A percentile compares a stretch with the other conserved stretches of the same genome.
phyloP scores from a whole-genome alignment of 2,329 filamentous ascomycete genomes.

The Hypomyces perniciosus region DNA sequence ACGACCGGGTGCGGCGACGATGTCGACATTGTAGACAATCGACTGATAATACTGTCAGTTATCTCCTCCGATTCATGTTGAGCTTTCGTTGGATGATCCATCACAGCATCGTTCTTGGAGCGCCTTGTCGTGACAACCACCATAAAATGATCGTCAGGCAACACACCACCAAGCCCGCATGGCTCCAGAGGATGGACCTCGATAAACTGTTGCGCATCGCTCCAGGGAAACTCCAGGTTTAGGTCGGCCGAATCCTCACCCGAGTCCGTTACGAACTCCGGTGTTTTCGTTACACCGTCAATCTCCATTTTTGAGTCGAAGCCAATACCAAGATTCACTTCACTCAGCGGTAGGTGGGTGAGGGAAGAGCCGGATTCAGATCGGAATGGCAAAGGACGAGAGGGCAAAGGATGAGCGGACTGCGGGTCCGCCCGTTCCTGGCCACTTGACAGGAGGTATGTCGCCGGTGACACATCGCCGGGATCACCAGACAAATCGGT shows the following conservation, averaged over 20 bases:
- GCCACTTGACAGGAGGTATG: constrained; percentile 43
- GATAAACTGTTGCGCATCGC: constrained; percentile 34
- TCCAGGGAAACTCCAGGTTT: constrained; percentile 43
- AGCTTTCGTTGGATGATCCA: background rate
- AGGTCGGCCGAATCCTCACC: constrained; percentile 33
- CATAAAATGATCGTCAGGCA: constrained; percentile 59
- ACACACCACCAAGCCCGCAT: constrained; percentile 53
- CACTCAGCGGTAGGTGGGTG: constrained; percentile 44
- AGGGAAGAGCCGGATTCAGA: constrained; percentile 47
- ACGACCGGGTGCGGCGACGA: constrained; percentile 26
- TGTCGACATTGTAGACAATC: constrained; percentile 37
- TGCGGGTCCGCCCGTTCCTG: constrained; percentile 25
- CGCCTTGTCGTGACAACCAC: constrained; percentile 48
- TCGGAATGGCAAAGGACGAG: constrained; percentile 28
- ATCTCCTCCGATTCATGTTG: constrained; percentile 22
- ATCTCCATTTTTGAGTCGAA: constrained; percentile 25
- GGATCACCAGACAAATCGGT: constrained; percentile 70
- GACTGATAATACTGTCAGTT: constrained; percentile 36
- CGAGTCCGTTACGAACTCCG: constrained; percentile 28
- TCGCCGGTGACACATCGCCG: constrained; percentile 41
- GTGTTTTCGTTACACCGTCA: constrained; percentile 17
- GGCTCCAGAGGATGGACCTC: constrained; percentile 42
- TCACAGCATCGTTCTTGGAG: constrained; percentile 24
- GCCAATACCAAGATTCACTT: constrained; percentile 20
- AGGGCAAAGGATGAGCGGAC: constrained; percentile 8